These are phyloP conservation scores for Nicotiana sylvestris DNA, from an alignment of 257 asterid genomes.

Conservation along the genomic window DNA sequence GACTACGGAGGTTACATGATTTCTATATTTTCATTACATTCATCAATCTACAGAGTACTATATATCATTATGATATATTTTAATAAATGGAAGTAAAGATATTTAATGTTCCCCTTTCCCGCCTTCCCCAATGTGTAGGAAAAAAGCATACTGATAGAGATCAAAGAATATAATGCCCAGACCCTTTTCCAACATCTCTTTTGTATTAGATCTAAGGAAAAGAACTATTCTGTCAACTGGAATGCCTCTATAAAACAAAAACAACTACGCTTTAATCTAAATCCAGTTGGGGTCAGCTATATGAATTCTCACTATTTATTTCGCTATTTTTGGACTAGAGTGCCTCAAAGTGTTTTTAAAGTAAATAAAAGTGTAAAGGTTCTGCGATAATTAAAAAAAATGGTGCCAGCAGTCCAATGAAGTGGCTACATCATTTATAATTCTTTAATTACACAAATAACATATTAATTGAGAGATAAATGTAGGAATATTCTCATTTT, in stretches of 20 bases:
- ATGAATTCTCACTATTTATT: not conserved
- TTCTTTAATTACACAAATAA: not conserved
- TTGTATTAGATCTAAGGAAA: not conserved
- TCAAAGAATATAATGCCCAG: not conserved
- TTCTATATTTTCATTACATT: not conserved
- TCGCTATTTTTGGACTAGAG: not conserved
- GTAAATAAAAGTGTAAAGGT: not conserved
- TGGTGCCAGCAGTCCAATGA: not conserved
- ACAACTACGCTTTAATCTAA: not conserved
- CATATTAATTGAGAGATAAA: not conserved
- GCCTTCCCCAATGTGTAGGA: not conserved
- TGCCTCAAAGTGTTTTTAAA: not conserved
- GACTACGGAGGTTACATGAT: constrained; percentile 63
- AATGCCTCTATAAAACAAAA: not conserved
- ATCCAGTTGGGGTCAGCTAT: not conserved
- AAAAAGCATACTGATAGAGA: not conserved
- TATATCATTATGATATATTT: not conserved
- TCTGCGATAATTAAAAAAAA: not conserved
- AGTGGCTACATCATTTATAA: not conserved
- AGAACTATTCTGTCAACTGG: not conserved
- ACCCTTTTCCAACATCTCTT: not conserved
- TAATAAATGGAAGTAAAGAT: not conserved
- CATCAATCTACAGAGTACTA: not conserved
- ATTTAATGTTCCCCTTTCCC: not conserved
- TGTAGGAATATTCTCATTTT: not conserved